These are phyloP conservation scores for Pinus taeda DNA, from an alignment of 75 land plant species.

Conservation along the genomic window DNA sequence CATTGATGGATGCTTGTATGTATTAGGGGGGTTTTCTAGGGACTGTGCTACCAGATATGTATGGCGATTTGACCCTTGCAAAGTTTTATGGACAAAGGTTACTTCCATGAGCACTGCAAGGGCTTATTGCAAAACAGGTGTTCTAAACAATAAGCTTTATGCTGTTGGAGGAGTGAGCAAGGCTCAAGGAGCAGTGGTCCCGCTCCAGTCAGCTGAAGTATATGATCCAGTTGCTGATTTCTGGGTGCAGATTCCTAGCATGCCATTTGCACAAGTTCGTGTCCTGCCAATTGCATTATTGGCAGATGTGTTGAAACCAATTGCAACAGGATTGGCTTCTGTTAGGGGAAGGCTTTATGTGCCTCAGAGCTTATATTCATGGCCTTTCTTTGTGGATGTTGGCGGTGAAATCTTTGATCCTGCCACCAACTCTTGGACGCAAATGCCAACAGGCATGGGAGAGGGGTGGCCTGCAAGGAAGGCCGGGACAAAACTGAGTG, in stretches of 20 bases:
- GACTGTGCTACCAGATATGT: slow-evolving; percentile 71
- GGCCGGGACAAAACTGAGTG: slow-evolving; percentile 37
- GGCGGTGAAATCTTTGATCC: slow-evolving; percentile 41
- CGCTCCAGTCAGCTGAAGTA: slow-evolving; percentile 38
- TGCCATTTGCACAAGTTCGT: slow-evolving; percentile 34
- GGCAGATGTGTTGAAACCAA: slow-evolving; percentile 36
- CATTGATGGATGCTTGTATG: slow-evolving; percentile 81
- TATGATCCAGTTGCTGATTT: slow-evolving; percentile 30
- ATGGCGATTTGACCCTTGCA: slow-evolving; percentile 74
- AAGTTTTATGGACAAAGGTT: slow-evolving; percentile 67
- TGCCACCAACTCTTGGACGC: slow-evolving; percentile 16
- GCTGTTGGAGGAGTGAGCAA: slow-evolving; percentile 30
- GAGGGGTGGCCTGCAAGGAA: slow-evolving; percentile 47
- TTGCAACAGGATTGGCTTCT: slow-evolving; percentile 41
- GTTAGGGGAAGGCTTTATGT: slow-evolving; percentile 28
- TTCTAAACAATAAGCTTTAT: slow-evolving; percentile 78
- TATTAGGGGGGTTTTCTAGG: slow-evolving; percentile 81
- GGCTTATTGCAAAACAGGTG: slow-evolving; percentile 87
- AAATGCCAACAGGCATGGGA: slow-evolving; percentile 42
- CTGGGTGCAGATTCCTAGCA: slow-evolving; percentile 28
- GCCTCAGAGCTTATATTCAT: slow-evolving; percentile 39
- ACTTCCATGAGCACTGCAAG: slow-evolving; percentile 68
- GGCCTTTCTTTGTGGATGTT: slow-evolving; percentile 46
- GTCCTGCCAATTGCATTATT: slow-evolving; percentile 28
- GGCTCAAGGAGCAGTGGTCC: slow-evolving; percentile 26